These are phyloP conservation scores for Vitis vinifera DNA, from an alignment of 164 flowering plant species.

Conservation along the genomic window DNA sequence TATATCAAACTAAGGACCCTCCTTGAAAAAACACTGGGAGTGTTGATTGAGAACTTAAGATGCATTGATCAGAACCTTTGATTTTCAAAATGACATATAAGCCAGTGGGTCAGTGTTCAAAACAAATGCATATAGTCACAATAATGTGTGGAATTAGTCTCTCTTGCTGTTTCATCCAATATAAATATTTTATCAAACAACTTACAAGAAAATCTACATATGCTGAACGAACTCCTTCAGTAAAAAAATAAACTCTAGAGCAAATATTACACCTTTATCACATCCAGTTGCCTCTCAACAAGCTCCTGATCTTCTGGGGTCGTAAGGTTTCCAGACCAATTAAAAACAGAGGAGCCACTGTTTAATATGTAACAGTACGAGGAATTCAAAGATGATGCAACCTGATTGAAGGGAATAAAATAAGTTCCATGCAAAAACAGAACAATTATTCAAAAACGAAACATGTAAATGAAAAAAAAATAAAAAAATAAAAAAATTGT, in stretches of 20 bases:
- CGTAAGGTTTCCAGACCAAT: slow-evolving; percentile 91
- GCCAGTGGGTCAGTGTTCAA: not conserved
- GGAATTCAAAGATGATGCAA: slow-evolving; percentile 89
- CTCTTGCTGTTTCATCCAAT: not conserved
- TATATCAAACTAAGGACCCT: too few relatives aligned
- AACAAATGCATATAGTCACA: not conserved
- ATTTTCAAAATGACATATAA: too few relatives aligned
- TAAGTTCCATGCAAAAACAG: not conserved
- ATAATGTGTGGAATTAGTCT: not conserved
- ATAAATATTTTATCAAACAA: not conserved
- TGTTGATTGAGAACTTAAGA: not conserved
- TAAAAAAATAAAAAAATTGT: not conserved
- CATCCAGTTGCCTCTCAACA: slow-evolving; percentile 89
- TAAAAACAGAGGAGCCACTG: slow-evolving; percentile 70
- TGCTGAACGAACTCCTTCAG: not conserved
- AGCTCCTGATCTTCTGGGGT: slow-evolving; percentile 86
- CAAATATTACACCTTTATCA: slow-evolving; percentile 71
- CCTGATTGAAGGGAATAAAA: slow-evolving; percentile 47
- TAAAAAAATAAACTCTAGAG: not conserved
- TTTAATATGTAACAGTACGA: slow-evolving; percentile 89
- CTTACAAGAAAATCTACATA: slow-evolving; percentile 1
- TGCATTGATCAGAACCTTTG: not conserved
- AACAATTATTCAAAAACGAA: not conserved
- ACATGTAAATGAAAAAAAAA: not conserved
- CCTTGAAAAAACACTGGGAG: not conserved